Base-by-base conservation (phyloP, 2,329 filamentous ascomycete genomes). In the Plenodomus tracheiphilus region DNA sequence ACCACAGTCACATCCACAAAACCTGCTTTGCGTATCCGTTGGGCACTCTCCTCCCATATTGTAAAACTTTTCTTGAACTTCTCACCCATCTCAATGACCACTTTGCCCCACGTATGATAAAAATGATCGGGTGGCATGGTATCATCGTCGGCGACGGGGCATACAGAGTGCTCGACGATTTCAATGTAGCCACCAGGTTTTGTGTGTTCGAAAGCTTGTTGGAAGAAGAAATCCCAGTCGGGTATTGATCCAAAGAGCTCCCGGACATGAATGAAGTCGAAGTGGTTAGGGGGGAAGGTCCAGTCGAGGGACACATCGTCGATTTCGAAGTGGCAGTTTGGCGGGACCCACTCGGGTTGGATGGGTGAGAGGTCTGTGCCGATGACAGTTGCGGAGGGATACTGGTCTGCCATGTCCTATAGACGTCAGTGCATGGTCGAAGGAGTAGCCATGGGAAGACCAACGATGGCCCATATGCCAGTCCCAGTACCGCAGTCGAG, bases 341-440 rank as follows among this genome's bases (percentile, higher is more conserved):
- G 71, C 0, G 77, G 77, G 0, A 79, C 74, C 69, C 74, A 75
- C 46, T 65, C 61, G 3, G 77, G 78, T 53, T 80, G 78, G 40
- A 79, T 80, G 32, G 78, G 77, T 0, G 74, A 77, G 39, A 80
- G 72, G 56, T 80, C 77, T 18, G 72, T 75, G 34, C 78, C 79
- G 3, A 72, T 73, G 41, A 69, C 62, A 16, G 51, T 58, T 7
- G 64, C 65, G 36, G 59, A 59, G 32, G 65, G 61, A 43, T 64
- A 65, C 35, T 66, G 62, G 37, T 69, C 64, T 22, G 64, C 58
- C 54, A 64, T 64, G 38, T 64, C 61, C 56, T 59, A 37, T n/a
- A 18, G 7, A 46, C 8, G 35, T 37, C 35, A 37, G 35, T 15
- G 18, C 4, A 13, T n/a, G 15, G 21, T 16, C 17, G 35, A 16